phyloP scores from a whole-genome alignment of 2,329 filamentous ascomycete genomes.

The Lachnellula cervina region DNA sequence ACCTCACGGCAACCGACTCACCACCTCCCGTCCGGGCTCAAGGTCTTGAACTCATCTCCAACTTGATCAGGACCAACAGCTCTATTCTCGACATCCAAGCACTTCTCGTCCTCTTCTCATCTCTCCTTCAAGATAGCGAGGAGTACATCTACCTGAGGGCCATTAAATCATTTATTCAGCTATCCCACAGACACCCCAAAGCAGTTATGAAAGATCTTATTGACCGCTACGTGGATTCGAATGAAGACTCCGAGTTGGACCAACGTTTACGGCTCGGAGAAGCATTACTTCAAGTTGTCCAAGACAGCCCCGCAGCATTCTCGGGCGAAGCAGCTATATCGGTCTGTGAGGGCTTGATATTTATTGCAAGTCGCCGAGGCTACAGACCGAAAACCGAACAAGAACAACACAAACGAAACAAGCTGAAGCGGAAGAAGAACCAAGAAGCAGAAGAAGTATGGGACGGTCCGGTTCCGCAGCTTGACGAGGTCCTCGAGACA shows the following conservation, averaged over 20 bases:
- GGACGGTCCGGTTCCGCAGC: slow-evolving; percentile 48
- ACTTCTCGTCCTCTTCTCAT: slow-evolving; percentile 57
- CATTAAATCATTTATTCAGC: slow-evolving; percentile 55
- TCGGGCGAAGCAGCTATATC: slow-evolving; percentile 46
- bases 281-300: slow-evolving; percentile 58
- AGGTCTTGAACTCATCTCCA: slow-evolving; percentile 56
- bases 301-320: slow-evolving; percentile 54
- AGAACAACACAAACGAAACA: slow-evolving; percentile 49
- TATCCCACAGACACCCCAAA: slow-evolving; percentile 58
- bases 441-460: slow-evolving; percentile 49
- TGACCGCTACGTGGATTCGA: slow-evolving; percentile 62
- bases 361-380: slow-evolving; percentile 59
- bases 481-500: slow-evolving; percentile 35
- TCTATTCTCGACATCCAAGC: slow-evolving; percentile 62
- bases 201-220: slow-evolving; percentile 58
- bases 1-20: slow-evolving; percentile 56
- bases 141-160: slow-evolving; percentile 68
- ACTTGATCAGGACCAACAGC: slow-evolving; percentile 50
- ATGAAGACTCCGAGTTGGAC: slow-evolving; percentile 56
- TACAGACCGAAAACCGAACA: slow-evolving; percentile 55
- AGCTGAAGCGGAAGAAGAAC: slow-evolving; percentile 43
- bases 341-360: slow-evolving; percentile 55
- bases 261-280: slow-evolving; percentile 65
- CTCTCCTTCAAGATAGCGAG: slow-evolving; percentile 60
- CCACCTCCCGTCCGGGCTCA: slow-evolving; percentile 64